A percentile compares a stretch with the other conserved stretches of the same genome.
Evolutionary conservation across 75 land plant species (phyloP).

Genomic region (Chamaecyparis obtusa): DNA sequence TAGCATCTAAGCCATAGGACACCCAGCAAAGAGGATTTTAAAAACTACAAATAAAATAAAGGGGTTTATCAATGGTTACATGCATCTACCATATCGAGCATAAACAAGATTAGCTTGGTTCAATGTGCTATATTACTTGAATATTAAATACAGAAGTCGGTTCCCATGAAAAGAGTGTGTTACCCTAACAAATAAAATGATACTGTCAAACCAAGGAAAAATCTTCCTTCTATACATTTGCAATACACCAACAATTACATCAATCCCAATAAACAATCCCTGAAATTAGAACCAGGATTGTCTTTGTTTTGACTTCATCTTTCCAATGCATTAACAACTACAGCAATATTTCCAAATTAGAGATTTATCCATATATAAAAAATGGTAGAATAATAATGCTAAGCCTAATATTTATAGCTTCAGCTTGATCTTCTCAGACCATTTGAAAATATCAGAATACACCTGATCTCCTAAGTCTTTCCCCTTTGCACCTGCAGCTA

Average conservation of each 20-base stretch:
- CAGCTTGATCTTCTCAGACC: constrained; percentile 75
- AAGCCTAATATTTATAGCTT: constrained; percentile 41
- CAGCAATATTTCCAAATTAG: neutral
- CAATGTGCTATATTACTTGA: neutral
- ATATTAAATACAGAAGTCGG: neutral
- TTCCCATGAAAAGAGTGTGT: neutral
- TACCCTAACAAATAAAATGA: neutral
- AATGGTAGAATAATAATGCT: neutral
- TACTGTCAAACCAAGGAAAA: neutral
- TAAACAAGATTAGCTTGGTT: neutral
- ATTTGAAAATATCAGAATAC: constrained; percentile 62
- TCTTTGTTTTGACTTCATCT: neutral
- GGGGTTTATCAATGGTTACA: neutral
- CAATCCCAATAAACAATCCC: neutral
- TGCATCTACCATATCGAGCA: too few relatives aligned
- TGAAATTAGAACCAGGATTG: neutral
- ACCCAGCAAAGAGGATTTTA: too few relatives aligned
- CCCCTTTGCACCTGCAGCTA: constrained; percentile 86
- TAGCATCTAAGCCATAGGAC: too few relatives aligned
- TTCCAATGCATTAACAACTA: neutral
- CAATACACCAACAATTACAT: neutral
- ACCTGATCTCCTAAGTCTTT: constrained; percentile 64
- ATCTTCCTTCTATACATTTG: neutral
- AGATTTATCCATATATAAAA: neutral
- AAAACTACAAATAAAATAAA: too few relatives aligned